Evolutionary conservation across 106 monocot genomes (phyloP), one percentile per base, ranked within the genome.

Genomic region (Triglochin maritima): DNA sequence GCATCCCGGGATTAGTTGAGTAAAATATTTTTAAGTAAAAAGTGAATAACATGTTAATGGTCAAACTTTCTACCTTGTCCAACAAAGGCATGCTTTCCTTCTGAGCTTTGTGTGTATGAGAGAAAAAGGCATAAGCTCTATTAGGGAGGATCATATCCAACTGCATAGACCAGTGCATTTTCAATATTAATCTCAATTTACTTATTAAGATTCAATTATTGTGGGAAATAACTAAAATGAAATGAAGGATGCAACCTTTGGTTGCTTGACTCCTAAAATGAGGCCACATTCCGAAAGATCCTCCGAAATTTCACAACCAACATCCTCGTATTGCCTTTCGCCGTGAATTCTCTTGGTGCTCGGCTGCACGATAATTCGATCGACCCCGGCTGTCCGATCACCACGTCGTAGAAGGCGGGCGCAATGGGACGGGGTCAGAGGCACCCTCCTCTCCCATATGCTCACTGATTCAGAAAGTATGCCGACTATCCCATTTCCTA

Each of bases 61-160:
- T 29, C 29, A 29, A 29, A 29, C 29, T 29, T 29, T 29, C 29
- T 29, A 29, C 29, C 29, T 29, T 29, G 29, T 29, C 29, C 29
- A 29, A 62, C 53, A 94, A 54, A 63, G 84, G 89, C 89, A 94
- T 84, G 80, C 85, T 94, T 73, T 98, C 92, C 44, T 65, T 86
- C 69, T 98, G 98, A 6, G 86, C 92, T 75, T 98, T 98, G 79
- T 98, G 98, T 42, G 91, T 98, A 66, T 98, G 98, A 6, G 98
- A 98, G 72, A 98, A 98, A 68, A 98, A 92, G 4, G 88, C 98
- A 76, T 92, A 98, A 50, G 91, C 84, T 82, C 98, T 81, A 75
- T 84, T 66, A 9, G 88, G 84, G 41, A 98, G 81, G 69, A 98
- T 84, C 80, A 82, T 84, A 63, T 98, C 88, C 69, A 90, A 50